These are phyloP conservation scores for Hippophae rhamnoides DNA, from an alignment of 306 rosid genomes.

Conservation along the genomic window DNA sequence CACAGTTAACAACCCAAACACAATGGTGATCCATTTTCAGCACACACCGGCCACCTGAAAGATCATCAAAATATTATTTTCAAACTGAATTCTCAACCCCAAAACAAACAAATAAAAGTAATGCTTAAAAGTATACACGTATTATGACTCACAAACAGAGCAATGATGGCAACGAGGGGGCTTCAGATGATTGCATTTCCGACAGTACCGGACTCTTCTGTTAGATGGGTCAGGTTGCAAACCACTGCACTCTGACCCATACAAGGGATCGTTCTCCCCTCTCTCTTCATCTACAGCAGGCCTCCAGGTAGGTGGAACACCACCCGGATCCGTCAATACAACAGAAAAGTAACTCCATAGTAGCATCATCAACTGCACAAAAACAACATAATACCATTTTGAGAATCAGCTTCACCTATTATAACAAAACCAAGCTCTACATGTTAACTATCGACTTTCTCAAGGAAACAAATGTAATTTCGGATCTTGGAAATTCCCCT, in stretches of 20 bases:
- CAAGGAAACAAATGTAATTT: no score
- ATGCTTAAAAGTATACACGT: neutral
- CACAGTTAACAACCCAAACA: conserved; percentile 99
- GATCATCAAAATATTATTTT: conserved; percentile 10
- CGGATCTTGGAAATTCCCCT: conserved; percentile 1
- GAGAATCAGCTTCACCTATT: conserved; percentile 9
- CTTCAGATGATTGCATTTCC: conserved; percentile 80
- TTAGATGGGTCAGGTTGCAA: conserved; percentile 42
- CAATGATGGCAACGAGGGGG: conserved; percentile 97
- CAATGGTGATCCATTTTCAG: conserved; percentile 99
- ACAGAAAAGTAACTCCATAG: conserved; percentile 96
- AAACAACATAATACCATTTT: conserved; percentile 17
- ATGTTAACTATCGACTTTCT: neutral
- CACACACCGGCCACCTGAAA: conserved; percentile 91
- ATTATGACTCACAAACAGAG: conserved; percentile 78
- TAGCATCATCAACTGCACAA: conserved; percentile 81
- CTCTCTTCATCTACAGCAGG: conserved; percentile 82
- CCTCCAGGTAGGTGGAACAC: conserved; percentile 91
- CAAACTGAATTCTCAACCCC: neutral
- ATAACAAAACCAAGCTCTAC: neutral
- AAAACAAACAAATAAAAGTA: neutral
- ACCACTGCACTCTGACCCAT: conserved; percentile 43
- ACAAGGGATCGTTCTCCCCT: conserved; percentile 81
- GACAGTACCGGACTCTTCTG: conserved; percentile 64
- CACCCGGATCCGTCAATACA: conserved; percentile 90